Evolutionary conservation across 2,329 filamentous ascomycete genomes (phyloP).

Genomic region (Calonectria ilicicola): DNA sequence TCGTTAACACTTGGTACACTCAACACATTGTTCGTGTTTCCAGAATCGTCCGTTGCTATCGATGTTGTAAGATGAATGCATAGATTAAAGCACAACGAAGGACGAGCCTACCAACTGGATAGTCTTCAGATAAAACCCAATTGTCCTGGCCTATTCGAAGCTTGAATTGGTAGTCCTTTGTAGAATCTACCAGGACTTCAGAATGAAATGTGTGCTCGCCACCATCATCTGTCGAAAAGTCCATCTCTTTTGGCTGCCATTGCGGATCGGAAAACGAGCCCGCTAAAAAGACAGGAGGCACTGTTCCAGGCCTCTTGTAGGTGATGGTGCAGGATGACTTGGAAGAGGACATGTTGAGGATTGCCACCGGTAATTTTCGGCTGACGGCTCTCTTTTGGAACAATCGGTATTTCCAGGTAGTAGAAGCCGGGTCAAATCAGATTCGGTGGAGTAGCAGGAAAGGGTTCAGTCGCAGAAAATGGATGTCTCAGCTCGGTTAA

Average conservation of each 20-base stretch:
- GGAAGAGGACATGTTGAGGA: constrained; percentile 34
- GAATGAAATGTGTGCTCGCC: constrained; percentile 71
- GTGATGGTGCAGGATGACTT: constrained; percentile 66
- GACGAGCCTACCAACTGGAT: constrained; percentile 65
- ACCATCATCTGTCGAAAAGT: constrained; percentile 59
- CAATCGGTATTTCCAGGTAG: neutral
- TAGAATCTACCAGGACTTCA: constrained; percentile 64
- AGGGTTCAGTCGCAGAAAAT: neutral
- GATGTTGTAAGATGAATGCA: neutral
- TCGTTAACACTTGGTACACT: constrained; percentile 34
- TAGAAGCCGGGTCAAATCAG: neutral
- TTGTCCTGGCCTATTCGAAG: constrained; percentile 75
- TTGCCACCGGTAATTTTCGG: neutral
- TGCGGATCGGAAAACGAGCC: constrained; percentile 75
- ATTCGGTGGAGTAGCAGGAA: neutral
- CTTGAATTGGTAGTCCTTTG: constrained; percentile 78
- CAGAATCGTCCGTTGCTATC: constrained; percentile 55
- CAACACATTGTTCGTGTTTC: constrained; percentile 63
- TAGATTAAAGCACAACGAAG: neutral
- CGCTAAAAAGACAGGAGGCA: constrained; percentile 77
- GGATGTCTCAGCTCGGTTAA: neutral
- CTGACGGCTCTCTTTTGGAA: neutral
- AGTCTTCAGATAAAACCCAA: constrained; percentile 75
- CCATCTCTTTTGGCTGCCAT: constrained; percentile 78
- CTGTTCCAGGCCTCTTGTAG: constrained; percentile 69